phyloP scores from a whole-genome alignment of 73 alveolate species.

The Durusdinium trenchii region DNA sequence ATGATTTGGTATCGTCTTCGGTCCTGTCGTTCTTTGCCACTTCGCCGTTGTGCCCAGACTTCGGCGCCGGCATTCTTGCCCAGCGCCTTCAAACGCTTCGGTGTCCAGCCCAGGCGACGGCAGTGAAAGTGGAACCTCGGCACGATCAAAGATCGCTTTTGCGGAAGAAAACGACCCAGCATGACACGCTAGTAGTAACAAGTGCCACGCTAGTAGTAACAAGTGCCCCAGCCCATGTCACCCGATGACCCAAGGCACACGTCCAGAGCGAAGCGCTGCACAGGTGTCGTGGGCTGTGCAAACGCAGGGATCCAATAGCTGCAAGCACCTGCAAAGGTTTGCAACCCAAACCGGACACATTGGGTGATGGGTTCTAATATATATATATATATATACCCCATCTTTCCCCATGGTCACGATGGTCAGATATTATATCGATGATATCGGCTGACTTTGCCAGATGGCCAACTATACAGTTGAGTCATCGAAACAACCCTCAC shows the following conservation, averaged over 20 bases:
- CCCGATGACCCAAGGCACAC: background rate
- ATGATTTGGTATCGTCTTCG: background rate
- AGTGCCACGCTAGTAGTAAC: too few species aligned
- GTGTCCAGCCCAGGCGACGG: constrained; percentile 27
- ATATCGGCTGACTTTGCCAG: too few species aligned
- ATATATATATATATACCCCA: too few species aligned
- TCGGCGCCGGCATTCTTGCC: background rate
- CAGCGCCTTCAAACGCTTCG: background rate
- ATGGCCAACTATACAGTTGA: too few species aligned
- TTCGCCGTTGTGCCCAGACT: constrained; percentile 55
- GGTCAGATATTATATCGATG: too few species aligned
- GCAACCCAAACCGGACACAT: too few species aligned
- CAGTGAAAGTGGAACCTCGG: constrained; percentile 52
- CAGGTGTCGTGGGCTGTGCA: background rate
- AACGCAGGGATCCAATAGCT: constrained; percentile 85
- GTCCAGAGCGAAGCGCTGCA: constrained; percentile 75
- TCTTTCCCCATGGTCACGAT: too few species aligned
- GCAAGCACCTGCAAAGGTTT: background rate
- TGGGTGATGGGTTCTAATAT: too few species aligned
- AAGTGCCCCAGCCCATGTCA: background rate
- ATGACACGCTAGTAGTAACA: too few species aligned
- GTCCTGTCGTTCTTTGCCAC: constrained; percentile 33
- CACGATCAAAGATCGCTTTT: background rate
- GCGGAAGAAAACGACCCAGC: background rate
- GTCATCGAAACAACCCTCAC: too few species aligned